Base-by-base conservation (phyloP, 2,329 filamentous ascomycete genomes). In the Anisogramma anomala region DNA sequence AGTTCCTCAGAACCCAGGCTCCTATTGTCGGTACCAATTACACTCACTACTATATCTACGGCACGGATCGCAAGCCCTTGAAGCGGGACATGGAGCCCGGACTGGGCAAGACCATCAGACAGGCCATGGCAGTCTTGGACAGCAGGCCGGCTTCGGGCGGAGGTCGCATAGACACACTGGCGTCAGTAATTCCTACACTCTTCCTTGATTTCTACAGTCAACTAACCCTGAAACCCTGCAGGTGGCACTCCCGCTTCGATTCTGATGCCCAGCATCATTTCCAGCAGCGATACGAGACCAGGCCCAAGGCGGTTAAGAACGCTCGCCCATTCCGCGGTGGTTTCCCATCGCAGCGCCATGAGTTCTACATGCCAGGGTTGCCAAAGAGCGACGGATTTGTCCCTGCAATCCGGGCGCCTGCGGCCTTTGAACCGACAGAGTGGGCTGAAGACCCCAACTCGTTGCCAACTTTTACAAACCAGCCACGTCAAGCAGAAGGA, bases 11-110 rank as follows among this genome's bases (percentile, higher is more conserved):
- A 19, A 22, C 20, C 17, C 25, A 30, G 3, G 26, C 35, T 14
- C 43, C 40, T 23, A 37, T 45, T n/a, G 22, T 32, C 2, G 35
- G 41, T 15, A 31, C 17, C 14, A 31, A 23, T 14, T 45, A 42
- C 19, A 42, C 39, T 6, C 31, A 32, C 18, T 6, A 19, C 6
- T 42, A 42, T 14, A n/a, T 42, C 1, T 45, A 31, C 35, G 31
- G 28, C 8, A 13, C 25, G 5, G 31, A 42, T 6, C 26, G 15
- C 4, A 31, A 23, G 27, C 23, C 39, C n/a, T 8, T 27, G 6
- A 19, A 36, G 10, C 6, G 7, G 8, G 32, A 30, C 10, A n/a
- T 8, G 7, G 26, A 31, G 11, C 32, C n/a, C 27, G 18, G 32
- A 2, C 9, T 36, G 3, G 15, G 26, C 8, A 8, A 37, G 14